phyloP scores from a whole-genome alignment of 2,329 filamentous ascomycete species.

The Ophiosphaerella herpotricha region DNA sequence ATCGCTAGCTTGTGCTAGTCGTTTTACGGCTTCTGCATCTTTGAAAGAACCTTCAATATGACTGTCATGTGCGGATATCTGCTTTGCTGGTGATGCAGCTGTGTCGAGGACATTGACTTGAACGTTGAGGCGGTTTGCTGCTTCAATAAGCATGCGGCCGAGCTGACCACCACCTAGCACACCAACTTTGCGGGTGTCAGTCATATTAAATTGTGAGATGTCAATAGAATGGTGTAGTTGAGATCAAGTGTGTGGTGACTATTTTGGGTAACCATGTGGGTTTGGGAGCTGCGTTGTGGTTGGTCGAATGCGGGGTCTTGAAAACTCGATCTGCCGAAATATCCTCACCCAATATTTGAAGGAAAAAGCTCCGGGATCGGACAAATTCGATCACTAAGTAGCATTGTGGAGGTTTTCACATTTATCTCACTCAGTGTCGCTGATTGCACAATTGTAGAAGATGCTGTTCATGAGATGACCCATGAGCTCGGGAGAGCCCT shows the following conservation, averaged over 20 bases:
- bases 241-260: conserved; percentile 22
- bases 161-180: conserved; percentile 60
- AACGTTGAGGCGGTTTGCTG: conserved; percentile 78
- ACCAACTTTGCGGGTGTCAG: conserved; percentile 41
- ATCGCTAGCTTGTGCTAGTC: conserved; percentile 77
- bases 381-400: neutral
- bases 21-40: conserved; percentile 74
- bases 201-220: conserved; percentile 22
- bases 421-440: neutral
- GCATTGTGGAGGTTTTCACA: neutral
- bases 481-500: conserved; percentile 41
- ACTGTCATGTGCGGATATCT: conserved; percentile 74
- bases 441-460: conserved; percentile 2
- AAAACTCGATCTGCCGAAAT: conserved; percentile 25
- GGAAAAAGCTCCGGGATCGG: conserved; percentile 2
- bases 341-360: conserved; percentile 4
- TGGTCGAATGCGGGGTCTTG: conserved; percentile 28
- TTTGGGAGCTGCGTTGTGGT: conserved; percentile 14
- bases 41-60: conserved; percentile 90
- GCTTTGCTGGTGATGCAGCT: conserved; percentile 78
- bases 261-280: conserved; percentile 20
- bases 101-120: conserved; percentile 79
- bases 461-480: conserved; percentile 30
- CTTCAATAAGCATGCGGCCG: conserved; percentile 91
- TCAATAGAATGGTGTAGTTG: conserved; percentile 1